Conservation (phyloP, 352 stramenopile genomes). For the Peronospora belbahrii region DNA sequence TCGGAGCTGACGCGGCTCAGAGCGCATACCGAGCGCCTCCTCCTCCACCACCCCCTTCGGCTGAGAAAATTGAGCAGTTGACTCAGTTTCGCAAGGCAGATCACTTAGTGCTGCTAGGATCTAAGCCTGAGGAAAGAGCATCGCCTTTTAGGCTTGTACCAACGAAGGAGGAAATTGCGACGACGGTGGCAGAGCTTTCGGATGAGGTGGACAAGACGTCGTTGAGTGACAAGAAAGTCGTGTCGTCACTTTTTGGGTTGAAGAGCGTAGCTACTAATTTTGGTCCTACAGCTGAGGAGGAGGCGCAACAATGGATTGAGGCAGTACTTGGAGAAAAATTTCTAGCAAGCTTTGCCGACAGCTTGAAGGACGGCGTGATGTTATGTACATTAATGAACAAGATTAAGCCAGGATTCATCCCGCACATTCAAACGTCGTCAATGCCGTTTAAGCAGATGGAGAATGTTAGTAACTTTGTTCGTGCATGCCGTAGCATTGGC, state of each 20-base stretch:
- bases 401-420: constrained; percentile 51
- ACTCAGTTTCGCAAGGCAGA: constrained; percentile 45
- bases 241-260: constrained; percentile 34
- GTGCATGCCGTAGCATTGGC: constrained; percentile 67
- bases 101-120: constrained; percentile 17
- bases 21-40: constrained; percentile 49
- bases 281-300: constrained; percentile 41
- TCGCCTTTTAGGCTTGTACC: constrained; percentile 21
- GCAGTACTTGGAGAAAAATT: constrained; percentile 63
- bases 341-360: constrained; percentile 56
- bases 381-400: constrained; percentile 73
- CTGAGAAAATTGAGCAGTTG: constrained; percentile 62
- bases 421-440: constrained; percentile 50
- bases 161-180: constrained; percentile 28
- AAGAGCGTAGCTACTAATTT: constrained; percentile 25
- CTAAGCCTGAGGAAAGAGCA: constrained; percentile 20
- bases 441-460: constrained; percentile 90
- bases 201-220: constrained; percentile 37
- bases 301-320: constrained; percentile 78
- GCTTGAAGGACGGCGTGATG: constrained; percentile 71
- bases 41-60: constrained; percentile 59
- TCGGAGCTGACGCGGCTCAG: constrained; percentile 54
- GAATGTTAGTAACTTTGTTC: constrained; percentile 82
- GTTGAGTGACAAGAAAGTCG: constrained; percentile 20
- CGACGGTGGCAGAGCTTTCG: constrained; percentile 39